Conservation (phyloP, 2,329 filamentous ascomycete genomes). For the Aureobasidium sp. region DNA sequence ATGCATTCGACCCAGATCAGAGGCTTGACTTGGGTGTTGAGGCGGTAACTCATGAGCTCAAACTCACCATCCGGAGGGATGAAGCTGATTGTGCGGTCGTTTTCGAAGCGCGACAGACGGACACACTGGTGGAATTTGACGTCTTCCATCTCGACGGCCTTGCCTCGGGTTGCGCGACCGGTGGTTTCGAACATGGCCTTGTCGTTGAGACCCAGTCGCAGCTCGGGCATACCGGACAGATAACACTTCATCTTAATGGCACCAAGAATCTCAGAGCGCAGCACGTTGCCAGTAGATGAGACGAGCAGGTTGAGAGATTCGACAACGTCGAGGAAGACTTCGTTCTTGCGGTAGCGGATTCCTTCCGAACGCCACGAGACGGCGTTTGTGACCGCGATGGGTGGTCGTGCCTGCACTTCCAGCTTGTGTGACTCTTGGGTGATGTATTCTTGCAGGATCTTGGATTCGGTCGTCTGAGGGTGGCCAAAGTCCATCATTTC, state of each 20-base stretch:
- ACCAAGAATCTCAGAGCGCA: slow-evolving; percentile 91
- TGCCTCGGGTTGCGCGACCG: slow-evolving; percentile 83
- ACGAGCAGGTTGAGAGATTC: slow-evolving; percentile 95
- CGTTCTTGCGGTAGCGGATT: slow-evolving; percentile 97
- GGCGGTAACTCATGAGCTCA: slow-evolving; percentile 96
- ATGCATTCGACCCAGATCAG: slow-evolving; percentile 98
- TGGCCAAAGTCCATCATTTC: slow-evolving; percentile 99
- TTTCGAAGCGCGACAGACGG: slow-evolving; percentile 89
- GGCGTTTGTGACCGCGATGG: slow-evolving; percentile 96
- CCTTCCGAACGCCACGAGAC: slow-evolving; percentile 97
- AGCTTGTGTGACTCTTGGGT: slow-evolving; percentile 99
- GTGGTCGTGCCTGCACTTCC: slow-evolving; percentile 88
- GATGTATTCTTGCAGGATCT: slow-evolving; percentile 94
- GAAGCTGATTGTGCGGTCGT: slow-evolving; percentile 96
- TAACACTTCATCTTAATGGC: slow-evolving; percentile 99
- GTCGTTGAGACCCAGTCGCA: slow-evolving; percentile 90
- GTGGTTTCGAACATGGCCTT: slow-evolving; percentile 99
- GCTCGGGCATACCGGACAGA: slow-evolving; percentile 92
- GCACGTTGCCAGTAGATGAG: slow-evolving; percentile 85
- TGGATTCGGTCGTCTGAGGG: slow-evolving; percentile 94
- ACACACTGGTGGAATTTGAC: slow-evolving; percentile 99
- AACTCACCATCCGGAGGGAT: slow-evolving; percentile 98
- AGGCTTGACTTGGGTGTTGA: slow-evolving; percentile 98
- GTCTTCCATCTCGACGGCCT: slow-evolving; percentile 99
- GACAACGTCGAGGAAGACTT: slow-evolving; percentile 95